Evolutionary conservation across 805 yeast genomes (phyloP).

Genomic region (Brettanomyces nanus): DNA sequence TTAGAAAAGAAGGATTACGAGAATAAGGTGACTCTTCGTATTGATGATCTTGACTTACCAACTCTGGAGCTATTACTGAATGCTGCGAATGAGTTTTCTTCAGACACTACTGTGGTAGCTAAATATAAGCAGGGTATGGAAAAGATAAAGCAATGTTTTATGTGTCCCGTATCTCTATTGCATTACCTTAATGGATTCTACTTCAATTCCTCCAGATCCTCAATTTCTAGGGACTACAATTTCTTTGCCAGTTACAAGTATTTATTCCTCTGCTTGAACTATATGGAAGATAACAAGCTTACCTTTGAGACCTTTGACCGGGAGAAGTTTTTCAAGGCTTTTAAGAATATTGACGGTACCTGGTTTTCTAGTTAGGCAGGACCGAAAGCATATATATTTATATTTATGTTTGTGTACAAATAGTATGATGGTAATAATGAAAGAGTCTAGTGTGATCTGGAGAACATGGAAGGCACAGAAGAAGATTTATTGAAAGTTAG

Average conservation of each 20-base stretch:
- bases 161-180: conserved; percentile 13
- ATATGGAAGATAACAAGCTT: conserved; percentile 8
- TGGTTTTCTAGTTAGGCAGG: conserved; percentile 12
- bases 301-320: conserved; percentile 10
- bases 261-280: conserved; percentile 12
- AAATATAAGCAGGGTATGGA: conserved; percentile 4
- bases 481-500: no score
- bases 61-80: conserved; percentile 7
- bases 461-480: no score
- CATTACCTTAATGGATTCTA: conserved; percentile 21
- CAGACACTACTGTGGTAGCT: neutral
- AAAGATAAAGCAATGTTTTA: conserved; percentile 10
- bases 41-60: neutral
- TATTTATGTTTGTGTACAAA: no score
- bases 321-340: conserved; percentile 9
- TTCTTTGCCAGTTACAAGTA: conserved; percentile 23
- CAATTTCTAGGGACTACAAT: conserved; percentile 20
- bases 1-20: conserved; percentile 5
- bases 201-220: conserved; percentile 21
- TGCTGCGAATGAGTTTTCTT: conserved; percentile 3
- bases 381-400: no score
- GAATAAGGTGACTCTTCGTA: neutral
- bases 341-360: conserved; percentile 14
- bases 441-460: no score
- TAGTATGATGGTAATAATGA: no score